Conservation (phyloP, 768 basidiomycete genomes). For the Phanerodontia chrysosporium region DNA sequence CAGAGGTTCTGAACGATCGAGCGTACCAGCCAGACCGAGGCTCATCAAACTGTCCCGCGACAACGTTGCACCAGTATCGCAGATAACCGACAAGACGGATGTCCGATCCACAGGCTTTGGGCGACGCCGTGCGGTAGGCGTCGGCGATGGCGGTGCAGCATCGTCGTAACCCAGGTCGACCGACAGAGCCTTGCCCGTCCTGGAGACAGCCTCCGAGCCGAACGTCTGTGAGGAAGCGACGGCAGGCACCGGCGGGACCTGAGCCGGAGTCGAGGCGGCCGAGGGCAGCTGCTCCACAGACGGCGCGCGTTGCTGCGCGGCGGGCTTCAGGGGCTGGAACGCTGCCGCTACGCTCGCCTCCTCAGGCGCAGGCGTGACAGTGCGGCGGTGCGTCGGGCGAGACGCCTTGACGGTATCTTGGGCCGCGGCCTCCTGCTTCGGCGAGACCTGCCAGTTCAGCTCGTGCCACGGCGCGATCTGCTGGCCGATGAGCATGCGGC, state of each 20-base stretch:
- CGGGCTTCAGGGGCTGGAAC: conserved; percentile 52
- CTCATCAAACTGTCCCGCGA: conserved; percentile 47
- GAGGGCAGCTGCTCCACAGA: conserved; percentile 20
- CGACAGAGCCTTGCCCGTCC: conserved; percentile 18
- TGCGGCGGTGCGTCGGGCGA: conserved; percentile 44
- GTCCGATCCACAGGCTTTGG: conserved; percentile 8
- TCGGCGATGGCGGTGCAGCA: conserved; percentile 21
- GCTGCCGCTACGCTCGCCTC: conserved; percentile 42
- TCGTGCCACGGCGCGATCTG: conserved; percentile 64
- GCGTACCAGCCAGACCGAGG: conserved; percentile 63
- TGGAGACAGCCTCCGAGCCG: conserved; percentile 31
- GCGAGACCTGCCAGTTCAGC: conserved; percentile 37
- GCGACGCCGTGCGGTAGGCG: conserved; percentile 32
- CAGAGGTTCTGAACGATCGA: too few species aligned
- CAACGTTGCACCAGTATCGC: conserved; percentile 32
- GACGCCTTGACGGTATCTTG: conserved; percentile 21
- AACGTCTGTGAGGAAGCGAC: conserved; percentile 40
- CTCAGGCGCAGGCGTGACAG: conserved; percentile 54
- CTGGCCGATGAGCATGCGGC: conserved; percentile 33
- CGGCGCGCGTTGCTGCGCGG: conserved; percentile 34
- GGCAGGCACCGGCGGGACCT: conserved; percentile 28
- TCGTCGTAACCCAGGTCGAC: conserved; percentile 17
- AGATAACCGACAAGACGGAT: conserved; percentile 15
- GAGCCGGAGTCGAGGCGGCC: conserved; percentile 22
- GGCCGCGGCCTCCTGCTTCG: conserved; percentile 26